Conservation (phyloP, 208 protist species). For the Trypanosomatidae sp. region DNA sequence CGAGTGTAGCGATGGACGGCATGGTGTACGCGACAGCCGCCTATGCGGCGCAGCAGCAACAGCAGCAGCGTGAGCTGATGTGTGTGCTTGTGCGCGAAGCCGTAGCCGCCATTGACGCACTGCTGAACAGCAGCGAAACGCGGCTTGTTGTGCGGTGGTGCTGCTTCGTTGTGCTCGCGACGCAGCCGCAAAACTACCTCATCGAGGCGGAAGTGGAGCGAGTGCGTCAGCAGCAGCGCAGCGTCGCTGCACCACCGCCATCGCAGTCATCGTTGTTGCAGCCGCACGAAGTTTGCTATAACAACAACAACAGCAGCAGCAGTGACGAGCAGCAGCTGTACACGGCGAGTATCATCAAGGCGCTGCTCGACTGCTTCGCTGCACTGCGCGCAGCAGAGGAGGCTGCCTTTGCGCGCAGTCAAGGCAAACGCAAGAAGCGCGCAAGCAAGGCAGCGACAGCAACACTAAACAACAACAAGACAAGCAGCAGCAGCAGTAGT, state of each 20-base stretch:
- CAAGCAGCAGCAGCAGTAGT: too few relatives aligned
- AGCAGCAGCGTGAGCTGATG: too few relatives aligned
- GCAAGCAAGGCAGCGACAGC: too few relatives aligned
- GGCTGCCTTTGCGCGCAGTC: conserved; percentile 20
- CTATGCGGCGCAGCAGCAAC: too few relatives aligned
- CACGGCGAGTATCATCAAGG: conserved; percentile 53
- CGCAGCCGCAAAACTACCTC: conserved; percentile 55
- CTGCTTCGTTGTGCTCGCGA: conserved; percentile 40
- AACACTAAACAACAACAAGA: too few relatives aligned
- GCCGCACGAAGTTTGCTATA: too few relatives aligned
- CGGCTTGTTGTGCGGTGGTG: conserved; percentile 35
- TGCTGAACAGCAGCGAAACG: conserved; percentile 42
- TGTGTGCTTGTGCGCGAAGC: conserved; percentile 28
- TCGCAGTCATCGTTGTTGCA: too few relatives aligned
- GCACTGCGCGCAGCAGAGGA: conserved; percentile 48
- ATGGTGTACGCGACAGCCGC: too few relatives aligned
- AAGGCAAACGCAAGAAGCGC: conserved; percentile 17
- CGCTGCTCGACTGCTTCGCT: conserved; percentile 40
- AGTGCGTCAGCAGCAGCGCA: conserved; percentile 14
- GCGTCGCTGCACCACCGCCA: too few relatives aligned
- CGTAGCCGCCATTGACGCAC: conserved; percentile 35
- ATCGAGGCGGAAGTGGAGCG: conserved; percentile 33
- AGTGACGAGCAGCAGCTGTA: too few relatives aligned
- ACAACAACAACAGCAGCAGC: conserved; percentile 6
- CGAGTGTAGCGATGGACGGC: too few relatives aligned